Evolutionary conservation across 495 filamentous ascomycete species (phyloP).

Genomic region (Penicillium argentinense): DNA sequence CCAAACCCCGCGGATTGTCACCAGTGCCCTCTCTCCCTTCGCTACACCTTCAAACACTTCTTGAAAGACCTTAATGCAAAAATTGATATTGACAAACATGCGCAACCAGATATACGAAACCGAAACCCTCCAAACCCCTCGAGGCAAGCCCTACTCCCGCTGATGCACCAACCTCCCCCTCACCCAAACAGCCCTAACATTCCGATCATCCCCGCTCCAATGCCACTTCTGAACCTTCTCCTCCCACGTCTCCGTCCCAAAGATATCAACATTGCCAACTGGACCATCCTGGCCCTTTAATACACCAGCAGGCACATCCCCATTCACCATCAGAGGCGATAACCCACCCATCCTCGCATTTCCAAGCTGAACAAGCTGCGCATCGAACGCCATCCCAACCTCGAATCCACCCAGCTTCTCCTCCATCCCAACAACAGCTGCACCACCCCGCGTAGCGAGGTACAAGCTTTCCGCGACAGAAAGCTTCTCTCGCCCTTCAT

Average conservation of each 20-base stretch:
- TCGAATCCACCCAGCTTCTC: constrained; percentile 73
- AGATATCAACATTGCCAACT: constrained; percentile 62
- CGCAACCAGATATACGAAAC: too few species aligned
- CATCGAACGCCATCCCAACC: constrained; percentile 85
- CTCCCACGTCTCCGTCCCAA: constrained; percentile 78
- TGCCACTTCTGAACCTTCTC: constrained; percentile 87
- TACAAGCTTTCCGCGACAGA: constrained; percentile 82
- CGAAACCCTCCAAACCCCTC: too few species aligned
- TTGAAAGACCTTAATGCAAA: too few species aligned
- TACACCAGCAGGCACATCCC: not conserved
- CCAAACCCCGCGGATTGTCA: too few species aligned
- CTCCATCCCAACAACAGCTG: constrained; percentile 69
- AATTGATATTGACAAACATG: too few species aligned
- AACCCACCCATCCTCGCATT: constrained; percentile 1
- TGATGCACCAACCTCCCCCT: constrained; percentile 62
- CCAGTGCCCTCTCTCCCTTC: too few species aligned
- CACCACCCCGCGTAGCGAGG: constrained; percentile 85
- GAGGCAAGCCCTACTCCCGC: constrained; percentile 5
- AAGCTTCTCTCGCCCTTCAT: constrained; percentile 51
- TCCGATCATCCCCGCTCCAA: constrained; percentile 85
- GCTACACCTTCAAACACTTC: too few species aligned
- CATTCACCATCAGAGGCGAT: constrained; percentile 6
- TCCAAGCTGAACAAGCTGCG: constrained; percentile 69
- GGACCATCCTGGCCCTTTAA: constrained; percentile 16
- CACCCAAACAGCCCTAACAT: constrained; percentile 82